Evolutionary conservation across 768 basidiomycete species (phyloP).

Genomic region (Hygrocybe punicea): DNA sequence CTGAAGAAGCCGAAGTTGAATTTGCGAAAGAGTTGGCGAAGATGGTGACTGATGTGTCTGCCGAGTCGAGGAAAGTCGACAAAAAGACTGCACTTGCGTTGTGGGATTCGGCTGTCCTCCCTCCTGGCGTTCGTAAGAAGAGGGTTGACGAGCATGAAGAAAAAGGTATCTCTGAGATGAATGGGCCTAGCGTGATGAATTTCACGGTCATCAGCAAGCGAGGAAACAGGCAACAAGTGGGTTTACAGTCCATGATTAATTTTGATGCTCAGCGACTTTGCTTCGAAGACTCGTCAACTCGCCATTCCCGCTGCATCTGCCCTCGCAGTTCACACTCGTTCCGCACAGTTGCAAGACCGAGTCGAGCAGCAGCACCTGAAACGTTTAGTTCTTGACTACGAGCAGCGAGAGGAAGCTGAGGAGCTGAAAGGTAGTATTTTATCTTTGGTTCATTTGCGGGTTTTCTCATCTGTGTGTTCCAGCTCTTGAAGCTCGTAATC

Average conservation of each 20-base stretch:
- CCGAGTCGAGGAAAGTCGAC: slow-evolving; percentile 81
- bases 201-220: slow-evolving; percentile 92
- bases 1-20: slow-evolving; percentile 86
- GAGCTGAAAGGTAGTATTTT: slow-evolving; percentile 62
- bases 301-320: slow-evolving; percentile 85
- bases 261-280: slow-evolving; percentile 8
- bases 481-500: slow-evolving; percentile 71
- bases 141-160: slow-evolving; percentile 58
- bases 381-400: slow-evolving; percentile 87
- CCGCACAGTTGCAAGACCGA: slow-evolving; percentile 89
- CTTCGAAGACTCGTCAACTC: slow-evolving; percentile 70
- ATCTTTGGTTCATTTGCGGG: neutral
- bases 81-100: slow-evolving; percentile 81
- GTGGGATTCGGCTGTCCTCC: slow-evolving; percentile 85
- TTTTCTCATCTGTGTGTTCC: slow-evolving; percentile 1
- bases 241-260: slow-evolving; percentile 20
- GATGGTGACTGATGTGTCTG: slow-evolving; percentile 84
- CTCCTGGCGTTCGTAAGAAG: slow-evolving; percentile 63
- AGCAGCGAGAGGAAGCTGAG: slow-evolving; percentile 84
- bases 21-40: slow-evolving; percentile 96
- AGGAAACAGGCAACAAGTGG: slow-evolving; percentile 88
- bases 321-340: slow-evolving; percentile 84
- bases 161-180: slow-evolving; percentile 34
- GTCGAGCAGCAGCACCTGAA: slow-evolving; percentile 97
- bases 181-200: slow-evolving; percentile 61